Percentiles rank a stretch among this genome's conserved stretches.
Evolutionary conservation across 306 rosid species (phyloP).

Genomic region (Trichosanthes truncata): DNA sequence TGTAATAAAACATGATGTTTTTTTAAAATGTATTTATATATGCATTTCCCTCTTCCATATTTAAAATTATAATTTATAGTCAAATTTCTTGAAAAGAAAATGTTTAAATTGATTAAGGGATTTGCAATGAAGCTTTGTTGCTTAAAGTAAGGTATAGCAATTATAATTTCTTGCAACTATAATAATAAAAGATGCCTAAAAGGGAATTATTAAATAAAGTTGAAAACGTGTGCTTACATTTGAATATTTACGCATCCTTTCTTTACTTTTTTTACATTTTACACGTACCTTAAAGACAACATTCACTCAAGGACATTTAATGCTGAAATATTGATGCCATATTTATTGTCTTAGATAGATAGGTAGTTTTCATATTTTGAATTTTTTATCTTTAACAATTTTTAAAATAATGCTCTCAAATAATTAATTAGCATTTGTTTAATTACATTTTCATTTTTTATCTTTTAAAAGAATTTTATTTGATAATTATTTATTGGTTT

Average conservation of each 20-base stretch:
- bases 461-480: too few relatives aligned
- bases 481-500: too few relatives aligned
- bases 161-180: not conserved
- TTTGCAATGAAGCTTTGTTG: not conserved
- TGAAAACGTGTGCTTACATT: not conserved
- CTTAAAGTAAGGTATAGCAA: not conserved
- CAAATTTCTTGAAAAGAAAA: too few relatives aligned
- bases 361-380: too few relatives aligned
- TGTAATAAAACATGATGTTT: not conserved
- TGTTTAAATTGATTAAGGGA: too few relatives aligned
- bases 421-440: too few relatives aligned
- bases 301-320: not conserved
- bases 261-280: not conserved
- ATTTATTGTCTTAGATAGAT: not conserved
- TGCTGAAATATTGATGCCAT: not conserved
- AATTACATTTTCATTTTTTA: too few relatives aligned
- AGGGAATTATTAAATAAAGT: not conserved
- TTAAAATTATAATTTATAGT: too few relatives aligned
- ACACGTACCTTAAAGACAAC: not conserved
- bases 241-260: not conserved
- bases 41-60: too few relatives aligned
- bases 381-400: too few relatives aligned
- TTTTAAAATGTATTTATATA: not conserved
- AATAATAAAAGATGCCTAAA: not conserved
- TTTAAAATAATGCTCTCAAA: too few relatives aligned